Conservation (phyloP, 805 yeast species). For the Candida michaelii region DNA sequence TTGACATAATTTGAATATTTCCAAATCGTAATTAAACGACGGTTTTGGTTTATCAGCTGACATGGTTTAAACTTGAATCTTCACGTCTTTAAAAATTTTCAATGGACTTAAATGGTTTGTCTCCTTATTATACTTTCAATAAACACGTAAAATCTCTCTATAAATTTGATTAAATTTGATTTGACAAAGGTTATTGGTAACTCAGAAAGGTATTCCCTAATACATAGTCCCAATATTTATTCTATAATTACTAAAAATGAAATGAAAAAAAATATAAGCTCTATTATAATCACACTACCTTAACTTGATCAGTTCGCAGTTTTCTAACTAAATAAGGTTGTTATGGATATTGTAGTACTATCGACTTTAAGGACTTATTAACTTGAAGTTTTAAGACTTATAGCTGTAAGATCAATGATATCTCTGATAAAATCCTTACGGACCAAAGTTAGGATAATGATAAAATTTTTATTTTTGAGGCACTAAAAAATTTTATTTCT, state of each 20-base stretch:
- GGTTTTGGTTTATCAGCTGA: slow-evolving; percentile 15
- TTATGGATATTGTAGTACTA: too few relatives aligned
- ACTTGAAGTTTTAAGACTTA: too few relatives aligned
- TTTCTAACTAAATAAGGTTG: too few relatives aligned
- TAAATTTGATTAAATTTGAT: too few relatives aligned
- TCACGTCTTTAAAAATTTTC: background rate
- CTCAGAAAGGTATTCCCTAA: background rate
- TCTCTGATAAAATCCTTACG: background rate
- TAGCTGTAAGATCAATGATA: background rate
- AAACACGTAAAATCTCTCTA: background rate
- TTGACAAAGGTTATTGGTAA: too few relatives aligned
- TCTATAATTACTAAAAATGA: background rate
- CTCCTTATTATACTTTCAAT: background rate
- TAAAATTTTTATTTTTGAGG: slow-evolving; percentile 3
- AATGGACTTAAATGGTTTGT: background rate
- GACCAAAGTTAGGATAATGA: background rate
- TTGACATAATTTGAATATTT: slow-evolving; percentile 54
- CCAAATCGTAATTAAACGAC: slow-evolving; percentile 40
- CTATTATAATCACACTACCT: slow-evolving; percentile 3
- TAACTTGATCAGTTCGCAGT: slow-evolving; percentile 1
- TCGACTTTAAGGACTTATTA: too few relatives aligned
- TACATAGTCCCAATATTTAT: background rate
- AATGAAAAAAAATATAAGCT: background rate
- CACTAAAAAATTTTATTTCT: slow-evolving; percentile 8
- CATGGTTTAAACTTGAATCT: background rate